Evolutionary conservation across 371 early-diverging fungal genomes (phyloP), one percentile per base, ranked within the genome.

Genomic region (Actinomucor elegans): DNA sequence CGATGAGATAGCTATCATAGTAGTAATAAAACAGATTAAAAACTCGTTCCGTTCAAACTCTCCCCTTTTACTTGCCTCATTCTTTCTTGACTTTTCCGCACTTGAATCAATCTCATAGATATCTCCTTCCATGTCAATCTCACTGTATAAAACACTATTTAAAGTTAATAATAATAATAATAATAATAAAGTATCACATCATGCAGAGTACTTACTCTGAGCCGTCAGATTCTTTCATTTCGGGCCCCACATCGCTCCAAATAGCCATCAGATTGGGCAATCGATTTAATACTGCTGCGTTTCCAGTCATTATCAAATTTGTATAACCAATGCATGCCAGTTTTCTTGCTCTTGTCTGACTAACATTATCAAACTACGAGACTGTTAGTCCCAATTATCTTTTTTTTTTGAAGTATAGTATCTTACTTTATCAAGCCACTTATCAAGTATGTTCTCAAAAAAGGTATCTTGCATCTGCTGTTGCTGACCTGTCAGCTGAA

Each of bases 331-430:
- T 75, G 6, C 88, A 87, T 32, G 80, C 79, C 44, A 92, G 68
- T 61, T 90, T 90, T 26, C 89, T 75, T 46, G 84, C 76, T 53
- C 86, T 84, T 26, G 85, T 73, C 52, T 91, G 88, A 1, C 87
- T 83, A 27, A 90, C 74, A 40, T 82, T 84, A 56, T 92, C 93
- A 73, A 86, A 88, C 88, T 90, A 57, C 31, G 9, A 29, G 15
- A 31, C n/a, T 15, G 10, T 46, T 14, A 46, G n/a, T 45, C 28
- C 32, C 9, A 21, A 18, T 24, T 14, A n/a, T n/a, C n/a, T n/a
- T n/a, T n/a, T n/a, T n/a, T n/a, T n/a, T n/a, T n/a, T n/a, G n/a
- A n/a, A n/a, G n/a, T n/a, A 47, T 49, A 11, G 36, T 4, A 3
- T 10, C 24, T 41, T 71, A 85, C 89, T 79, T 84, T 87, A 31